Conservation (phyloP, 1,139 yeast species). For the Yamadazyma trypodendri region DNA sequence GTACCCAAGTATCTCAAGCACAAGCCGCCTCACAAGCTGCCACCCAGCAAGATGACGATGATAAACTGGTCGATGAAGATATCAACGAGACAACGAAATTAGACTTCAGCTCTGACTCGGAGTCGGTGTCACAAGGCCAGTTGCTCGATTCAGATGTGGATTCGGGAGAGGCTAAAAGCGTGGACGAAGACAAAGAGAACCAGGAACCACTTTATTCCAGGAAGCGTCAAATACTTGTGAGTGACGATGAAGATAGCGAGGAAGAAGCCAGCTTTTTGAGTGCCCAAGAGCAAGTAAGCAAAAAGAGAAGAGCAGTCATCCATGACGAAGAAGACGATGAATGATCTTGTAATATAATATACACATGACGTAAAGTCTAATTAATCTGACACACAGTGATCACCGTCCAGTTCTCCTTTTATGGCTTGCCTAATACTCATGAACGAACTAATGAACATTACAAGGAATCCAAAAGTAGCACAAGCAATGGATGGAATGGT, state of each 20-base stretch:
- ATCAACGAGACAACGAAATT: constrained; percentile 11
- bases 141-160: background rate
- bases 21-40: constrained; percentile 3
- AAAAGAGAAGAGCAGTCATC: constrained; percentile 18
- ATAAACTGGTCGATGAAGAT: constrained; percentile 15
- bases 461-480: constrained; percentile 66
- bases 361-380: background rate
- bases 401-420: constrained; percentile 23
- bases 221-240: constrained; percentile 18
- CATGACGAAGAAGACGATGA: constrained; percentile 24
- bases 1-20: constrained; percentile 5
- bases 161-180: constrained; percentile 2
- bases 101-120: constrained; percentile 12
- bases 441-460: constrained; percentile 75
- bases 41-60: constrained; percentile 13
- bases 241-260: constrained; percentile 29
- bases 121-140: background rate
- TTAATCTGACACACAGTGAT: constrained; percentile 41
- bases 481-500: constrained; percentile 59
- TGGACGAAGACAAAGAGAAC: constrained; percentile 13
- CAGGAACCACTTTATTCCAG: constrained; percentile 12
- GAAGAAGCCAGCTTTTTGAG: constrained; percentile 11
- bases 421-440: constrained; percentile 65
- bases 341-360: constrained; percentile 3
- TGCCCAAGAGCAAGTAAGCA: constrained; percentile 11